phyloP scores from a whole-genome alignment of 2,329 filamentous ascomycete genomes.

The Chaetomiaceae sp. region DNA sequence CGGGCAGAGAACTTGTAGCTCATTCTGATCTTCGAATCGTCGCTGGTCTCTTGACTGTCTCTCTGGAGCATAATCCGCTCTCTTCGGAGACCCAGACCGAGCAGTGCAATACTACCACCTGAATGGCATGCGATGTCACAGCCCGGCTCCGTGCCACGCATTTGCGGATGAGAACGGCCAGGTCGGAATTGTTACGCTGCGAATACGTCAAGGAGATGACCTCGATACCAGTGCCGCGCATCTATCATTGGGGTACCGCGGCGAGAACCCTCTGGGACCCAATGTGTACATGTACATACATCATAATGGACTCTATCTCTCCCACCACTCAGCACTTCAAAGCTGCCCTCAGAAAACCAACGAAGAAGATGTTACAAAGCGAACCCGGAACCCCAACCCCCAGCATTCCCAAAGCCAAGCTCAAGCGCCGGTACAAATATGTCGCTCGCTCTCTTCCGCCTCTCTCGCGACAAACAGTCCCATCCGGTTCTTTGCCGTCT shows the following conservation, averaged over 20 bases:
- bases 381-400: too few relatives aligned
- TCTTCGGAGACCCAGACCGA: too few relatives aligned
- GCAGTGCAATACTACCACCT: too few relatives aligned
- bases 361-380: too few relatives aligned
- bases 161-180: conserved; percentile 3
- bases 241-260: conserved; percentile 10
- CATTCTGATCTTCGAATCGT: too few relatives aligned
- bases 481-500: too few relatives aligned
- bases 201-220: conserved; percentile 10
- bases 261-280: conserved; percentile 3
- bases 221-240: conserved; percentile 7
- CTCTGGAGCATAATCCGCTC: too few relatives aligned
- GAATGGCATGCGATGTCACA: too few relatives aligned
- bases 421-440: conserved; percentile 5
- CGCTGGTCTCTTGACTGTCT: too few relatives aligned
- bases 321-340: background rate
- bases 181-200: conserved; percentile 2
- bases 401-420: conserved; percentile 1
- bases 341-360: too few relatives aligned
- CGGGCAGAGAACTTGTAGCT: too few relatives aligned
- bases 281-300: conserved; percentile 6
- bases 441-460: conserved; percentile 4
- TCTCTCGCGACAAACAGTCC: conserved; percentile 13
- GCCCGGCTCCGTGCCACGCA: too few relatives aligned
- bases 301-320: conserved; percentile 6